Evolutionary conservation across 306 rosid species (phyloP).

Genomic region (Fragaria nilgerrensis): DNA sequence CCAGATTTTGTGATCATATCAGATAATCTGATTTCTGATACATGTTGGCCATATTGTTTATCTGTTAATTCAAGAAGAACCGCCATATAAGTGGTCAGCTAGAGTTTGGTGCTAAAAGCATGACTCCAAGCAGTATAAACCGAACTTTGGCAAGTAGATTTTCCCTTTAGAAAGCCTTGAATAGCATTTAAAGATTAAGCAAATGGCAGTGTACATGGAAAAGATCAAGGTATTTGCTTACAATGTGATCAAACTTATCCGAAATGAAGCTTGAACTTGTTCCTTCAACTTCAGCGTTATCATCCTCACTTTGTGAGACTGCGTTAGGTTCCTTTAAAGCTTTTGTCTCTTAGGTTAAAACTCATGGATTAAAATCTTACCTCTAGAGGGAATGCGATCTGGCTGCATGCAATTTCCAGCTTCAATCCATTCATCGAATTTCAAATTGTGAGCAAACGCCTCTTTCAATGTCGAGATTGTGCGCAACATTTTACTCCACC

Average conservation of each 20-base stretch:
- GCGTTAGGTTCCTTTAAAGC: constrained; percentile 60
- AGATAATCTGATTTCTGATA: not conserved
- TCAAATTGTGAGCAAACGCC: too few species aligned
- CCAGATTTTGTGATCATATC: not conserved
- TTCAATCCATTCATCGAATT: too few species aligned
- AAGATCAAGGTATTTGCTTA: constrained; percentile 32
- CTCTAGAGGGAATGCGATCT: too few species aligned
- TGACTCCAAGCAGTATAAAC: not conserved
- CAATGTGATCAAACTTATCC: constrained; percentile 95
- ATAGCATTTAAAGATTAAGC: not conserved
- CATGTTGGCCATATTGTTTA: not conserved
- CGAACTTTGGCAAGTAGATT: not conserved
- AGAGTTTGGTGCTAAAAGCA: not conserved
- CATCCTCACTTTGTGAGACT: constrained; percentile 45
- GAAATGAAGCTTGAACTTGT: constrained; percentile 92
- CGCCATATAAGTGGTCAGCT: not conserved
- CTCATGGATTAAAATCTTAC: too few species aligned
- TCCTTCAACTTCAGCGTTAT: constrained; percentile 73
- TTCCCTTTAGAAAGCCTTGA: not conserved
- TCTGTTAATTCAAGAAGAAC: not conserved
- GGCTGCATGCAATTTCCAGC: too few species aligned
- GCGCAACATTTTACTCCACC: too few species aligned
- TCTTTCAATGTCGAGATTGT: too few species aligned
- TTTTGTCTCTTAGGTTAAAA: too few species aligned
- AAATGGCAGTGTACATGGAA: constrained; percentile 12